Evolutionary conservation across 2,329 filamentous ascomycete genomes (phyloP).

Genomic region (Ascochyta lentis): DNA sequence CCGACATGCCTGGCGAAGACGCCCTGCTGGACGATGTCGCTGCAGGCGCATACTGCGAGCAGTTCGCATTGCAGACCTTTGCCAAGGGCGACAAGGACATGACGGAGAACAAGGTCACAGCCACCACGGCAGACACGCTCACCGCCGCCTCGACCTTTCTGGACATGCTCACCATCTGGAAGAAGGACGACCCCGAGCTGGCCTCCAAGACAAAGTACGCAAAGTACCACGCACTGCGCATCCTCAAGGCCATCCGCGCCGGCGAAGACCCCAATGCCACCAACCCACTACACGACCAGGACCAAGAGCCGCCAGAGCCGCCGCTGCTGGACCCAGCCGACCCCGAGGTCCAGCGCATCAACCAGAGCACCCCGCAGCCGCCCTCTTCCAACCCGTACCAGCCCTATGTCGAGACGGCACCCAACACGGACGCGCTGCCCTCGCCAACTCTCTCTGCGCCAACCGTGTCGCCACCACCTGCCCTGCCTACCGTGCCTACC

Average conservation of each 20-base stretch:
- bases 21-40: slow-evolving; percentile 84
- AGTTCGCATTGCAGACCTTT: slow-evolving; percentile 91
- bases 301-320: slow-evolving; percentile 41
- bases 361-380: slow-evolving; percentile 38
- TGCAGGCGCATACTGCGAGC: slow-evolving; percentile 90
- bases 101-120: slow-evolving; percentile 79
- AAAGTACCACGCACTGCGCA: slow-evolving; percentile 93
- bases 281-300: slow-evolving; percentile 73
- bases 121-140: slow-evolving; percentile 92
- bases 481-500: slow-evolving; percentile 38
- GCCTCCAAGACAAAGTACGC: slow-evolving; percentile 92
- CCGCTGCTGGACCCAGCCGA: slow-evolving; percentile 67
- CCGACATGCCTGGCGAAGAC: slow-evolving; percentile 76
- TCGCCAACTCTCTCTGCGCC: slow-evolving; percentile 49
- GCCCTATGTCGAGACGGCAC: slow-evolving; percentile 66
- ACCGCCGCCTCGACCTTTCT: slow-evolving; percentile 92
- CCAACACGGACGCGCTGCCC: slow-evolving; percentile 61
- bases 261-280: slow-evolving; percentile 91
- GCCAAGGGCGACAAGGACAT: slow-evolving; percentile 82
- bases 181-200: slow-evolving; percentile 73
- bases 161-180: slow-evolving; percentile 85
- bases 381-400: slow-evolving; percentile 43
- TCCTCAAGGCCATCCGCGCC: slow-evolving; percentile 87
- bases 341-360: slow-evolving; percentile 66
- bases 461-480: slow-evolving; percentile 55